Evolutionary conservation across 169 alveolate species (phyloP).

Genomic region (Eimeria acervulina): DNA sequence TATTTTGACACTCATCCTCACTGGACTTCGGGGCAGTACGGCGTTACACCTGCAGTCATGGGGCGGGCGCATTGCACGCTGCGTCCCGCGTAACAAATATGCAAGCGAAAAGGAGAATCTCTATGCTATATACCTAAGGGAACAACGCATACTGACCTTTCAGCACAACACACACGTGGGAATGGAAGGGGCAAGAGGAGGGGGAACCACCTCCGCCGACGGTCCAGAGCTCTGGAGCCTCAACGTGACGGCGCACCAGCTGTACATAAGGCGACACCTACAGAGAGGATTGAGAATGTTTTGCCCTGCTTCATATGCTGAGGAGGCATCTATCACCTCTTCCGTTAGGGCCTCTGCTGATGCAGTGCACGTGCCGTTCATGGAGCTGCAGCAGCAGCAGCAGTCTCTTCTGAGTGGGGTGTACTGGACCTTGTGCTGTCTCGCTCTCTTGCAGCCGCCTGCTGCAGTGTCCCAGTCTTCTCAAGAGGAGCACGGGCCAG

Average conservation of each 20-base stretch:
- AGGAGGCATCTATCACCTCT: not conserved
- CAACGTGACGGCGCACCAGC: slow-evolving; percentile 53
- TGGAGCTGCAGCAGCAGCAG: slow-evolving; percentile 66
- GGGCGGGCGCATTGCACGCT: not conserved
- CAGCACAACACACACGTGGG: not conserved
- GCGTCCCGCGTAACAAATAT: not conserved
- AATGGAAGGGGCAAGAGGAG: not conserved
- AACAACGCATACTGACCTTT: no score
- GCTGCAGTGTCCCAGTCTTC: not conserved
- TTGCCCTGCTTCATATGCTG: not conserved
- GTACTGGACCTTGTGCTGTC: slow-evolving; percentile 60
- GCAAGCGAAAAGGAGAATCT: not conserved
- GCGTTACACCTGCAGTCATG: no score
- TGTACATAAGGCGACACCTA: slow-evolving; percentile 25
- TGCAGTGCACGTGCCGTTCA: slow-evolving; percentile 5
- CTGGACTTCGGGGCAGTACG: not conserved
- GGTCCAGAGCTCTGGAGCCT: slow-evolving; percentile 10
- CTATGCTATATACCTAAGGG: no score
- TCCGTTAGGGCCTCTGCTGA: not conserved
- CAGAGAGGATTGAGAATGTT: slow-evolving; percentile 37
- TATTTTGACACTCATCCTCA: not conserved
- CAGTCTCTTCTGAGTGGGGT: slow-evolving; percentile 48
- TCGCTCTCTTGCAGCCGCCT: slow-evolving; percentile 17
- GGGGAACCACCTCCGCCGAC: not conserved
- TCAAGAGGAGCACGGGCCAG: not conserved